Percentiles rank a stretch among this genome's conserved stretches.
Conservation (phyloP, 148 eudicot species). For the Chenopodium quinoa region DNA sequence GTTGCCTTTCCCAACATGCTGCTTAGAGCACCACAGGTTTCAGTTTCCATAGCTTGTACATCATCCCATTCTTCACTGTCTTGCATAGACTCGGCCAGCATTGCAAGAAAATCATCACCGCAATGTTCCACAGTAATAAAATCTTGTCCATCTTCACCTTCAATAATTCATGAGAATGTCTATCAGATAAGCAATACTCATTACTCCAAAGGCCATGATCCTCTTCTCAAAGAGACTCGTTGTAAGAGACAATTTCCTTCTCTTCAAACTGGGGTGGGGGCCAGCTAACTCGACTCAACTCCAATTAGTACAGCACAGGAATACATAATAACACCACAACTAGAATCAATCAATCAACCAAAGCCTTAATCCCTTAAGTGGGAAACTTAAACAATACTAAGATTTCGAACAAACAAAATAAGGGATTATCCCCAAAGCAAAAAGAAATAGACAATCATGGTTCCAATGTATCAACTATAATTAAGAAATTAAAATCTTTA, state of each 20-base stretch:
- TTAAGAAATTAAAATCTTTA: too few species aligned
- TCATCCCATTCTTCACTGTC: constrained; percentile 94
- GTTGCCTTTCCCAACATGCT: constrained; percentile 53
- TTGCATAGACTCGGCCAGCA: constrained; percentile 84
- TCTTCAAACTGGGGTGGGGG: neutral
- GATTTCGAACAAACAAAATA: neutral
- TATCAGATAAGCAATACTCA: neutral
- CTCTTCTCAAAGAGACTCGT: neutral
- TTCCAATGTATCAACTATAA: too few species aligned
- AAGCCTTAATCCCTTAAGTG: neutral
- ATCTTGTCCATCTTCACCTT: constrained; percentile 91
- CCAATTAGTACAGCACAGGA: neutral
- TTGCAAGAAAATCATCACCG: constrained; percentile 87
- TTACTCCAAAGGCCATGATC: neutral
- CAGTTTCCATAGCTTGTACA: constrained; percentile 82
- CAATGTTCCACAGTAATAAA: constrained; percentile 91
- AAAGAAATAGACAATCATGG: neutral
- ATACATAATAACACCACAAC: neutral
- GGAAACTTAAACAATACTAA: neutral
- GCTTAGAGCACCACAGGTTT: constrained; percentile 75
- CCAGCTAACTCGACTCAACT: neutral
- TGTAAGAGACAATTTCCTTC: neutral
- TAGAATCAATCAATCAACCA: neutral
- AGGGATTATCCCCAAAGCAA: neutral
- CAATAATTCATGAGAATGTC: neutral